A percentile compares a stretch with the other conserved stretches of the same genome.
Conservation (phyloP, 331 rosid species). For the Prunus yedoensis region DNA sequence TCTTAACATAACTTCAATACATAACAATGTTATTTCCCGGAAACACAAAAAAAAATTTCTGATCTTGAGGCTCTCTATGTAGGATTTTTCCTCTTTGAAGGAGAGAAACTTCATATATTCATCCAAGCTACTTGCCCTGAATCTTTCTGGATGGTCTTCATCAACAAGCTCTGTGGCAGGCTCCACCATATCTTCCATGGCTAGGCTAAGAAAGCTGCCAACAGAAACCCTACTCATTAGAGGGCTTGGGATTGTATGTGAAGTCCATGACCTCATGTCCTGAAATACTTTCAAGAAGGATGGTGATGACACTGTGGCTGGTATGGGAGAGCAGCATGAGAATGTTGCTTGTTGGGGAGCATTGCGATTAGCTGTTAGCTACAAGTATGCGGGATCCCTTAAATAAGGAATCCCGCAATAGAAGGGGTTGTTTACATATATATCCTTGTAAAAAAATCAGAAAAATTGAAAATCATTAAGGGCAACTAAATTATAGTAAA, state of each 20-base stretch:
- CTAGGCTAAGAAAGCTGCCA: not conserved
- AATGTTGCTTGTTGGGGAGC: not conserved
- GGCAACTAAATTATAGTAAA: too few relatives aligned
- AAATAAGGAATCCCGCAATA: too few relatives aligned
- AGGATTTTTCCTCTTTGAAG: slow-evolving; percentile 2
- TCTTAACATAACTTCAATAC: too few relatives aligned
- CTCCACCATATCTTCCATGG: slow-evolving; percentile 11
- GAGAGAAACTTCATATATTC: slow-evolving; percentile 1
- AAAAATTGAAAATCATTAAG: too few relatives aligned
- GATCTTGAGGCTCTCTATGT: slow-evolving; percentile 1
- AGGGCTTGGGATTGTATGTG: not conserved
- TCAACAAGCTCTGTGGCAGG: slow-evolving; percentile 14
- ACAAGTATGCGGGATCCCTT: too few relatives aligned
- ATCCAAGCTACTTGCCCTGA: slow-evolving; percentile 4
- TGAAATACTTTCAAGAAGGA: slow-evolving; percentile 11
- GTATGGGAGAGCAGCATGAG: not conserved
- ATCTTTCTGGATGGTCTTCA: not conserved
- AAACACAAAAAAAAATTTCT: not conserved
- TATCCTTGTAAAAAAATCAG: too few relatives aligned
- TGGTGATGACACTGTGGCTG: slow-evolving; percentile 10
- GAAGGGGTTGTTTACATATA: too few relatives aligned
- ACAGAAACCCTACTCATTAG: not conserved
- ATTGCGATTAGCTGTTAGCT: not conserved
- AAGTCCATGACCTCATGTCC: slow-evolving; percentile 14
- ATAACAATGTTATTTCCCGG: too few relatives aligned